Percentiles rank a stretch among this genome's conserved stretches.
These are phyloP conservation scores for Carex scoparia DNA, from an alignment of 176 grass and related monocot genomes.

Conservation along the genomic window DNA sequence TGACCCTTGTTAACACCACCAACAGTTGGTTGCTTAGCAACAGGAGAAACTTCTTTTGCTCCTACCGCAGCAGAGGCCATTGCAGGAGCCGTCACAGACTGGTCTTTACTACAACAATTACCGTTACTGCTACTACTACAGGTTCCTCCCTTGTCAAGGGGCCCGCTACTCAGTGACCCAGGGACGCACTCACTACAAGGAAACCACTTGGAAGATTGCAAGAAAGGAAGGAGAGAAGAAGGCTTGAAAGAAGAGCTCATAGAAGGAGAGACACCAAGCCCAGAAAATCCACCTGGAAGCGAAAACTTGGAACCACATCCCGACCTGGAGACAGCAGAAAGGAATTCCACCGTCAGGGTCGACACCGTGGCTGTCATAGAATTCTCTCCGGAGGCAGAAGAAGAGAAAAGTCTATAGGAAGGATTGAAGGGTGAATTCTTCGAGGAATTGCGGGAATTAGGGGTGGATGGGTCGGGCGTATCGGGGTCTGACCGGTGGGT, in stretches of 20 bases:
- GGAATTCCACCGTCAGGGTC: constrained; percentile 40
- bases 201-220: constrained; percentile 79
- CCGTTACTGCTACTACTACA: not conserved
- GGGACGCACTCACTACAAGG: constrained; percentile 63
- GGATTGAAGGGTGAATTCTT: constrained; percentile 18
- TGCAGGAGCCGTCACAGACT: not conserved
- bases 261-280: constrained; percentile 49
- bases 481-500: constrained; percentile 25
- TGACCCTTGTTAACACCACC: not conserved
- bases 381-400: constrained; percentile 3
- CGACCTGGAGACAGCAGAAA: constrained; percentile 40
- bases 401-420: constrained; percentile 9
- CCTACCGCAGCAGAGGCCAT: constrained; percentile 42
- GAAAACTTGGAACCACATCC: constrained; percentile 27
- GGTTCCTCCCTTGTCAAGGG: constrained; percentile 35
- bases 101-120: not conserved
- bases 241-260: constrained; percentile 57
- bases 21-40: constrained; percentile 4
- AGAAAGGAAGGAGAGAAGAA: constrained; percentile 61
- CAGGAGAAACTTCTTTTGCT: not conserved
- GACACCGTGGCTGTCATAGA: constrained; percentile 30
- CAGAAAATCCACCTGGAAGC: constrained; percentile 7
- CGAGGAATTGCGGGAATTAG: constrained; percentile 32
- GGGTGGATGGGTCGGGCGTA: not conserved
- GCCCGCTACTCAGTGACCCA: constrained; percentile 8